A percentile compares a stretch with the other conserved stretches of the same genome.
Conservation (phyloP, 2,329 filamentous ascomycete genomes). For the Claviceps monticola region DNA sequence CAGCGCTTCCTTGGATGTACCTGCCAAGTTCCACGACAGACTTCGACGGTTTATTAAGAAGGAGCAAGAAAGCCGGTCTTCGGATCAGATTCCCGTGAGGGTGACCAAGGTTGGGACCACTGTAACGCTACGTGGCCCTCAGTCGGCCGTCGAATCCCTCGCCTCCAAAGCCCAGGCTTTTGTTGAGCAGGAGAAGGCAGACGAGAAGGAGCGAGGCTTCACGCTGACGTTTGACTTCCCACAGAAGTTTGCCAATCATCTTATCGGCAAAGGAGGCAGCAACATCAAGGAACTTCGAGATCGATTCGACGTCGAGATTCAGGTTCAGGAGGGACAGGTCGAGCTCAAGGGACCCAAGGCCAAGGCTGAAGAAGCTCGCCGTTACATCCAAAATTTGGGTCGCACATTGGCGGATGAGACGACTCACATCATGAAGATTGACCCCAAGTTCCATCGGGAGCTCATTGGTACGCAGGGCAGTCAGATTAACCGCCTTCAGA, state of each 20-base stretch:
- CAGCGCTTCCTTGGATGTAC: conserved; percentile 40
- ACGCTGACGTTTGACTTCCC: conserved; percentile 83
- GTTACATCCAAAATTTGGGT: conserved; percentile 64
- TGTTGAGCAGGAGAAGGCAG: conserved; percentile 74
- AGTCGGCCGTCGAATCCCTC: conserved; percentile 57
- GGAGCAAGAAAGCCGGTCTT: conserved; percentile 43
- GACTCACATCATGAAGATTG: conserved; percentile 75
- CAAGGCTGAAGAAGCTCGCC: conserved; percentile 77
- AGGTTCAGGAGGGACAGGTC: conserved; percentile 86
- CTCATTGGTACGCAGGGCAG: conserved; percentile 79
- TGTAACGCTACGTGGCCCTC: conserved; percentile 65
- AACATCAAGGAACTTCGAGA: conserved; percentile 53
- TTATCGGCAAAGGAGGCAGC: conserved; percentile 55
- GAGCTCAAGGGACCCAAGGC: conserved; percentile 92
- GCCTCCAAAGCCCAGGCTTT: conserved; percentile 62
- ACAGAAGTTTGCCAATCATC: conserved; percentile 83
- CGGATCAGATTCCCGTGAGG: conserved; percentile 45
- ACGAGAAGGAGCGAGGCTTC: conserved; percentile 88
- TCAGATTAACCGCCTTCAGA: conserved; percentile 85
- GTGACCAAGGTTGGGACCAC: conserved; percentile 45
- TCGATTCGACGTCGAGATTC: conserved; percentile 59
- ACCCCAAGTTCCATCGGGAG: conserved; percentile 86
- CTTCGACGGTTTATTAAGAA: conserved; percentile 50
- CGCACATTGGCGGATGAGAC: conserved; percentile 85
- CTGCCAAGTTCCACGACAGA: conserved; percentile 49